Conservation (phyloP, 805 yeast genomes). For the Schwanniomyces pseudopolymorphus region DNA sequence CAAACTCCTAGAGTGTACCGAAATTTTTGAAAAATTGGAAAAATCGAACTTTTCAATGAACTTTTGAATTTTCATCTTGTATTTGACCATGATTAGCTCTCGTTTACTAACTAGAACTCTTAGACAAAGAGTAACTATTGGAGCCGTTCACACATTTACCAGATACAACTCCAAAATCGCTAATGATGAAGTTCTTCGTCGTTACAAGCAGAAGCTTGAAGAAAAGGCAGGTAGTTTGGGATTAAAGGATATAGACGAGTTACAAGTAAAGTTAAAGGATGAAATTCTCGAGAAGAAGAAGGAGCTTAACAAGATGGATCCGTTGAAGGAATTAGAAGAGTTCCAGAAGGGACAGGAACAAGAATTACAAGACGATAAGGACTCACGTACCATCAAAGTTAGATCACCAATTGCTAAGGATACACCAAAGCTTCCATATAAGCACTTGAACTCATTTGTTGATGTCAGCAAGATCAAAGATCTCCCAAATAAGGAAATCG, state of each 20-base stretch:
- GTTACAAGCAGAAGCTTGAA: constrained; percentile 33
- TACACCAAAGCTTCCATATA: constrained; percentile 53
- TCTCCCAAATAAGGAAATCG: constrained; percentile 63
- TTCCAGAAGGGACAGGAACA: constrained; percentile 42
- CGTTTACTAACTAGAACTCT: background rate
- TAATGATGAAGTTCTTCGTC: constrained; percentile 5
- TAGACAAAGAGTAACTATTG: background rate
- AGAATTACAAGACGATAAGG: constrained; percentile 19
- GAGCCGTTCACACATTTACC: background rate
- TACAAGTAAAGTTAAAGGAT: constrained; percentile 61
- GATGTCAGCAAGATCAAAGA: constrained; percentile 63
- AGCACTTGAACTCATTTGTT: constrained; percentile 68
- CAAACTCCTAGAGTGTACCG: background rate
- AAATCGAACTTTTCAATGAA: background rate
- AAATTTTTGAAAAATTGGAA: background rate
- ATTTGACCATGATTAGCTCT: background rate
- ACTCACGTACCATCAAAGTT: constrained; percentile 28
- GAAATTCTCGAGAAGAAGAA: constrained; percentile 55
- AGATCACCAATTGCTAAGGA: constrained; percentile 35
- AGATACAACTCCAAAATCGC: background rate
- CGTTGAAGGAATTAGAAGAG: constrained; percentile 64
- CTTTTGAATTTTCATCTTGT: background rate
- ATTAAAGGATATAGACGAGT: constrained; percentile 49
- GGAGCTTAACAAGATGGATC: constrained; percentile 64
- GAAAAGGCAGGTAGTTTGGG: constrained; percentile 37